Percentiles rank a stretch among this genome's conserved stretches.
phyloP scores from a whole-genome alignment of 2,329 filamentous ascomycete genomes.

The Botryosphaeria dothidea region DNA sequence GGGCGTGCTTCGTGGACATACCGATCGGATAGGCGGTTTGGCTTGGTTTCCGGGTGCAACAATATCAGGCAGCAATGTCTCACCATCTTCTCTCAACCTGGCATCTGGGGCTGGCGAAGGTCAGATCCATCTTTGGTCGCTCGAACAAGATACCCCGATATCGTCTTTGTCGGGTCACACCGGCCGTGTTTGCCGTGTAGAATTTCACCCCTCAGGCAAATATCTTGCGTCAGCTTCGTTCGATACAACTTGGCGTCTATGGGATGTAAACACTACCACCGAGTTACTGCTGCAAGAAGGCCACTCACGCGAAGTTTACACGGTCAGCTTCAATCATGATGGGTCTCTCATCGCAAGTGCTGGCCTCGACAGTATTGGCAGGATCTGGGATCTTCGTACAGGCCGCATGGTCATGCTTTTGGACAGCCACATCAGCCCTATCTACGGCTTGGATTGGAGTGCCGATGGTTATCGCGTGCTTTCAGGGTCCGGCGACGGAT shows the following conservation, averaged over 20 bases:
- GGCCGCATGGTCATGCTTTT: conserved; percentile 95
- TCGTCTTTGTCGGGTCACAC: conserved; percentile 81
- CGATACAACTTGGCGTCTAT: conserved; percentile 94
- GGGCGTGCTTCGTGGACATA: conserved; percentile 77
- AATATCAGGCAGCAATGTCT: conserved; percentile 68
- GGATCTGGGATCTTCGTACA: conserved; percentile 92
- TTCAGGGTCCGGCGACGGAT: conserved; percentile 90
- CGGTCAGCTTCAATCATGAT: conserved; percentile 86
- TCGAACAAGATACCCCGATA: conserved; percentile 81
- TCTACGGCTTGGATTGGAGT: conserved; percentile 91
- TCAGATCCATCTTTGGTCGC: conserved; percentile 84
- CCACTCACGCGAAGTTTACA: conserved; percentile 90
- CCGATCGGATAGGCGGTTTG: conserved; percentile 83
- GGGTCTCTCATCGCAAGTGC: conserved; percentile 88
- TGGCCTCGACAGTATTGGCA: conserved; percentile 91
- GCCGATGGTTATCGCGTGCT: conserved; percentile 88
- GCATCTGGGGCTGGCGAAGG: conserved; percentile 90
- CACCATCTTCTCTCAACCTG: conserved; percentile 74
- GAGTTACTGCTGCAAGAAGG: conserved; percentile 91
- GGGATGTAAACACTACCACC: conserved; percentile 84
- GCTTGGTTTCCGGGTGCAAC: conserved; percentile 88
- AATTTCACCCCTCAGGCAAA: conserved; percentile 88
- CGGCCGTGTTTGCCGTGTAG: conserved; percentile 84
- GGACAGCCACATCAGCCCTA: conserved; percentile 89
- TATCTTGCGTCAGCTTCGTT: conserved; percentile 93